Percentiles rank a stretch among this genome's conserved stretches.
Conservation (phyloP, 129 eudicot genomes). For the Helianthus tuberosus region DNA sequence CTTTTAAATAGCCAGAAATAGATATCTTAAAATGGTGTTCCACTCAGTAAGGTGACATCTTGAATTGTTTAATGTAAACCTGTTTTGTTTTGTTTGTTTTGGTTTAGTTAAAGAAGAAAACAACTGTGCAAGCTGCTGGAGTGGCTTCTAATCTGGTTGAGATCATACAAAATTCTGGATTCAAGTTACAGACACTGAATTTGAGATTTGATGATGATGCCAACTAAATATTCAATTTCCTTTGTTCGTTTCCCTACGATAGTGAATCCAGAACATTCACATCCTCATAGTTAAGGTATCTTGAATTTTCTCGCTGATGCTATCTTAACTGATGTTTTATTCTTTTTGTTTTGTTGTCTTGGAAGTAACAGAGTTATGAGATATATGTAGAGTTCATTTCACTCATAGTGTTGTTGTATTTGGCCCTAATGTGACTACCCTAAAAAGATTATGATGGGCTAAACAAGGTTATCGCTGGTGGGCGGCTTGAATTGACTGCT, state of each 20-base stretch:
- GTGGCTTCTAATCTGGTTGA: conserved; percentile 93
- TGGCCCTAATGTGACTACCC: too few relatives aligned
- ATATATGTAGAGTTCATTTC: conserved; percentile 20
- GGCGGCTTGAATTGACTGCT: too few relatives aligned
- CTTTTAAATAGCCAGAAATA: not conserved
- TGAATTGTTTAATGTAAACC: not conserved
- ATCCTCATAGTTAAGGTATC: conserved; percentile 23
- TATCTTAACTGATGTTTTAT: conserved; percentile 15
- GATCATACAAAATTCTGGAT: conserved; percentile 83
- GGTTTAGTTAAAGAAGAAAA: conserved; percentile 66
- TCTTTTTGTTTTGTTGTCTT: conserved; percentile 2
- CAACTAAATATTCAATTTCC: conserved; percentile 8
- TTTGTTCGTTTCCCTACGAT: conserved; percentile 4
- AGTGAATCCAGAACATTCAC: not conserved
- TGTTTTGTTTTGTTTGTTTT: conserved; percentile 11
- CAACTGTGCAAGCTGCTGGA: conserved; percentile 99
- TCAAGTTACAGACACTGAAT: conserved; percentile 81
- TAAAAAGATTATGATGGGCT: too few relatives aligned
- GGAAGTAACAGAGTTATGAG: conserved; percentile 12
- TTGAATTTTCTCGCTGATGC: conserved; percentile 21
- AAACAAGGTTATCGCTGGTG: too few relatives aligned
- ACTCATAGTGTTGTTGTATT: conserved; percentile 14
- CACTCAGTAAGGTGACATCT: not conserved
- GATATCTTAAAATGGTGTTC: not conserved
- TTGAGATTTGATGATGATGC: conserved; percentile 85